Evolutionary conservation across 768 basidiomycete species (phyloP), one percentile per base, ranked within the genome.

Genomic region (Pleurotus sapidus): DNA sequence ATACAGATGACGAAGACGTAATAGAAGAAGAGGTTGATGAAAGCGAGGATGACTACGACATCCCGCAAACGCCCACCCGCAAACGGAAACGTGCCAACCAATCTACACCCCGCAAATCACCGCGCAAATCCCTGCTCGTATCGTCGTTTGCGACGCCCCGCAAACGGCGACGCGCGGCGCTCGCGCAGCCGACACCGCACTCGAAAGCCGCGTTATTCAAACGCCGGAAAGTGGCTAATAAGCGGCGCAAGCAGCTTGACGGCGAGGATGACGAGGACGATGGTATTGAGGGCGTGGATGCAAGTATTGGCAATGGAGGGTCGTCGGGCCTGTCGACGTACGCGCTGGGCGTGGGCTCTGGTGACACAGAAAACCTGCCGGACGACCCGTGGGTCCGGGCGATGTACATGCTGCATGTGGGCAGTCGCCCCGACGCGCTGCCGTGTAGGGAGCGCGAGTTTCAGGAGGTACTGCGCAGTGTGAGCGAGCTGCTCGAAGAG

Each of bases 371-470:
- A 66, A 81, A 80, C 60, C 69, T 92, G 2, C 86, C 89, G 2
- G 68, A 78, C 39, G 89, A 95, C 64, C 86, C 93, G 2, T 96
- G 91, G 84, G 69, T 94, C 55, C 81, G 93, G 7, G 89, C 93
- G 5, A 91, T 96, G 86, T 88, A 94, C 67, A 83, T 93, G 11
- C 70, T 98, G 48, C 97, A 98, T 67, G 97, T 98, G 12, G 93
- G 92, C 1, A 91, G 92, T 50, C 82, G 95, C 5, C 96, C 97
- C 1, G 93, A 96, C 61, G 79, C 84, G 23, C 72, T 99, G 40
- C 95, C 95, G 3, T 96, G 95, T 71, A 76, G 97, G 46, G 91
- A 93, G 56, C 84, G 86, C 47, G 94, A 98, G 70, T 96, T 90
- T 65, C 80, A 77, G 12, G 79, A 83, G 46, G 88, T 98, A 20